Evolutionary conservation across 495 filamentous ascomycete genomes (phyloP), one percentile per base, ranked within the genome.

Genomic region (Clohesyomyces aquaticus): DNA sequence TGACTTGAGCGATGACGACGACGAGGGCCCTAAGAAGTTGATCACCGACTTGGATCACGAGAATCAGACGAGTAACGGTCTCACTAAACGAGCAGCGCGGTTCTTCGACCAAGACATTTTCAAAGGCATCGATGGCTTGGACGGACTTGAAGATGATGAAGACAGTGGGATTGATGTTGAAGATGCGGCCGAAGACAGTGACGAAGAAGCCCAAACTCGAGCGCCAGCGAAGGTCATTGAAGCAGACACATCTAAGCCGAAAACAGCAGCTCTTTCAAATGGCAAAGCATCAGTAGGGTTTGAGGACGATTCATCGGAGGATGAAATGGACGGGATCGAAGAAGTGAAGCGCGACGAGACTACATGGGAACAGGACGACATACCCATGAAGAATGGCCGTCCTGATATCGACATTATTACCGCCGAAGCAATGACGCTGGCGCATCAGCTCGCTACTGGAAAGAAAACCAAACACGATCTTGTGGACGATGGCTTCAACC

Each of bases 71-170:
- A 69, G 74, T 25, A 77, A 77, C 10, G 84, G 82, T 4, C 79
- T 98, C 9, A 93, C 91, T 9, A 93, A 89, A 73, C 84, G 89
- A 59, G 94, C 94, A 18, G 80, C 86, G 6, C 78, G 88, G 52
- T 99, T 99, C 77, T 99, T 99, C 71, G 88, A 89, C 63, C 95
- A 98, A 70, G 95, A 96, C 63, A 88, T 98, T 57, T 98, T 99
- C 79, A 87, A 91, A 66, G 88, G 83, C 28, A 84, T 98, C 63
- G 84, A 81, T 16, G 88, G 79, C 2, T 71, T 87, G 12, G 75
- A 82, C 22, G 80, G 82, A 18, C 35, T 69, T 26, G 82, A 79
- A 53, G 73, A 70, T 1, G 75, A 82, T 11, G 76, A 79, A 43
- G 80, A 83, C 55, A 81, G 76, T 26, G 81, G 83, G 35, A 81